Evolutionary conservation across 2,329 filamentous ascomycete species (phyloP).

Genomic region (Arthrinium puccinioides): DNA sequence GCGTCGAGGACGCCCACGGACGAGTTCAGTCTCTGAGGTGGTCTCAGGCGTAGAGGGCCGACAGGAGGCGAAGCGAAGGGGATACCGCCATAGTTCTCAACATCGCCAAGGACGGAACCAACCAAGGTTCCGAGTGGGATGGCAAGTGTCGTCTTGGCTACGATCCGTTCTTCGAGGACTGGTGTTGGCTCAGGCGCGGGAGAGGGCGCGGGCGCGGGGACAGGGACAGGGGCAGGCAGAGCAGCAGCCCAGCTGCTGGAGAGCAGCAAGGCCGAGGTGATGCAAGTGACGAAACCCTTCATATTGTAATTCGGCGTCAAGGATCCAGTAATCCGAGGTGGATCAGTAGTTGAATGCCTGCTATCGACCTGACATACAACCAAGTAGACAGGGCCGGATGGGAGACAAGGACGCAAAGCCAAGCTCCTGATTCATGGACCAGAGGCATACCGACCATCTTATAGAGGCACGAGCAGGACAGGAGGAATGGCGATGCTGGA

Average conservation of each 20-base stretch:
- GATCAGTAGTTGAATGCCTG: too few relatives aligned
- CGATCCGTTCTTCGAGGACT: conserved; percentile 13
- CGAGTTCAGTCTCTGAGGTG: conserved; percentile 53
- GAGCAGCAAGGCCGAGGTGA: conserved; percentile 1
- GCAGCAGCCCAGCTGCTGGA: conserved; percentile 1
- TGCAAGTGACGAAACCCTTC: conserved; percentile 1
- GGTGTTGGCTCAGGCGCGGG: conserved; percentile 2
- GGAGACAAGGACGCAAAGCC: too few relatives aligned
- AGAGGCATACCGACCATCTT: too few relatives aligned
- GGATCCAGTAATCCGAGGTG: too few relatives aligned
- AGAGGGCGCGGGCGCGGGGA: conserved; percentile 1
- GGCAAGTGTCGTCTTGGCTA: conserved; percentile 15
- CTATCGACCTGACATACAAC: too few relatives aligned
- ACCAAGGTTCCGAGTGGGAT: conserved; percentile 20
- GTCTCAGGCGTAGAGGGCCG: conserved; percentile 59
- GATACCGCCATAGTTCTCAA: conserved; percentile 69
- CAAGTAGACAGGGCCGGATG: too few relatives aligned
- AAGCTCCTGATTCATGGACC: too few relatives aligned
- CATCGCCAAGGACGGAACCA: conserved; percentile 18
- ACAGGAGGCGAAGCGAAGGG: conserved; percentile 67
- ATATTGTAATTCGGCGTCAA: too few relatives aligned
- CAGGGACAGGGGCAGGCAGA: conserved; percentile 6
- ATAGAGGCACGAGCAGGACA: too few relatives aligned
- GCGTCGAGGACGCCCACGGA: conserved; percentile 55
- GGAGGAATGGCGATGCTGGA: too few relatives aligned